Conservation (phyloP, 331 rosid genomes). For the Saraca asoca region DNA sequence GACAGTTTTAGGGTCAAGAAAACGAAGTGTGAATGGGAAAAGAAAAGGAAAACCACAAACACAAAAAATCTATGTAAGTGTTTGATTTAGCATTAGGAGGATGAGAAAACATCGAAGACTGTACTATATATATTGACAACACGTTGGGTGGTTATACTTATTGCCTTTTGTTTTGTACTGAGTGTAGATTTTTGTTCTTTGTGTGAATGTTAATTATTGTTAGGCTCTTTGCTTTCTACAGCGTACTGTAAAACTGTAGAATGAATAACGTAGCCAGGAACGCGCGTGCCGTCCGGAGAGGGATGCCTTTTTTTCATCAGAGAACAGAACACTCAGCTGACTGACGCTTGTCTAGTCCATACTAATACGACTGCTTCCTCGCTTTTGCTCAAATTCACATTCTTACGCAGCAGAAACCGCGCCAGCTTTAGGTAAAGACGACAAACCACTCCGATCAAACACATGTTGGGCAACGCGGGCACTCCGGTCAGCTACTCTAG, state of each 20-base stretch:
- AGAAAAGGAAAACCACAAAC: conserved; percentile 28
- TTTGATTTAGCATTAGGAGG: conserved; percentile 4
- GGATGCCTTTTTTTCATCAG: neutral
- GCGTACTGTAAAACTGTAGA: neutral
- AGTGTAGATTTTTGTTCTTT: neutral
- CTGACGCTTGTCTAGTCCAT: neutral
- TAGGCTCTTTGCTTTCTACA: conserved; percentile 26
- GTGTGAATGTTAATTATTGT: conserved; percentile 26
- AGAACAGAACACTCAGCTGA: neutral
- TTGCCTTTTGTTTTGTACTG: neutral
- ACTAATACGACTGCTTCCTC: conserved; percentile 26
- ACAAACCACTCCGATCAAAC: conserved; percentile 9
- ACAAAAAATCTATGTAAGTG: conserved; percentile 8
- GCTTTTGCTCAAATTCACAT: conserved; percentile 17
- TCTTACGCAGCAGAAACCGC: conserved; percentile 57
- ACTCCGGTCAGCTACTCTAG: conserved; percentile 47
- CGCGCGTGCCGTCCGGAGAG: conserved; percentile 85
- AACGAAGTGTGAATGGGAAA: conserved; percentile 41
- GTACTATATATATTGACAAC: conserved; percentile 16
- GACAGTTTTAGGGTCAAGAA: conserved; percentile 30
- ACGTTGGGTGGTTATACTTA: neutral
- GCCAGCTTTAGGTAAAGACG: conserved; percentile 30
- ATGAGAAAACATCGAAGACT: neutral
- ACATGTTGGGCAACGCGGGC: conserved; percentile 54
- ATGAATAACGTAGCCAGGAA: conserved; percentile 35